phyloP scores from a whole-genome alignment of 2,329 filamentous ascomycete genomes.

The Aspergillus sojae region DNA sequence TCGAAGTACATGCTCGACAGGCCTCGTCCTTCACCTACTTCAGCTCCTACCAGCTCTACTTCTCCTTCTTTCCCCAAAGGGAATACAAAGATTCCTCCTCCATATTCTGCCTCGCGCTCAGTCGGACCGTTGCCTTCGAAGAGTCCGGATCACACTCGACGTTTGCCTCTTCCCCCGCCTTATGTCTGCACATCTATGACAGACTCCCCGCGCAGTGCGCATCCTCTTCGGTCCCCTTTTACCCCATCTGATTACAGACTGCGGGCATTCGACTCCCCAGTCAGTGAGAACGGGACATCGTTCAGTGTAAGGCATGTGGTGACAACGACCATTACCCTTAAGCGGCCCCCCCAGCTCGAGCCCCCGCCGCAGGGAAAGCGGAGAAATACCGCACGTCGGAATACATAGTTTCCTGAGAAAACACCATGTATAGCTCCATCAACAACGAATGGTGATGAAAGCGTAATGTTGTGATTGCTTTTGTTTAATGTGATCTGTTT shows the following conservation, averaged over 20 bases:
- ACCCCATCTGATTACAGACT: conserved; percentile 79
- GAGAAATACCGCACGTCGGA: conserved; percentile 45
- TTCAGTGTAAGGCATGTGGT: conserved; percentile 82
- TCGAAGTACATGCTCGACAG: conserved; percentile 40
- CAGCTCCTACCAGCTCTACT: conserved; percentile 40
- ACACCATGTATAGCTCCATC: not conserved
- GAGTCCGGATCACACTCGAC: conserved; percentile 57
- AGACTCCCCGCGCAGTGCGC: conserved; percentile 65
- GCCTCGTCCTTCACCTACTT: conserved; percentile 35
- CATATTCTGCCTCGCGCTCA: conserved; percentile 57
- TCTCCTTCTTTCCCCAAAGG: conserved; percentile 41
- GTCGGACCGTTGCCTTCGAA: conserved; percentile 61
- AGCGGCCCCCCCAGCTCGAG: conserved; percentile 66
- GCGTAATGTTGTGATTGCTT: not conserved
- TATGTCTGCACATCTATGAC: conserved; percentile 68
- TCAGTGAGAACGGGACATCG: conserved; percentile 60
- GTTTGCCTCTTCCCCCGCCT: conserved; percentile 76
- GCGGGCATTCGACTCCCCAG: conserved; percentile 60
- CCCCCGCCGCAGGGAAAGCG: conserved; percentile 90
- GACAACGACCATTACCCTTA: conserved; percentile 88
- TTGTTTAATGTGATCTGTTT: not conserved
- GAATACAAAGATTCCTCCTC: not conserved
- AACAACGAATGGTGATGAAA: conserved; percentile 49
- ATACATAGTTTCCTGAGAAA: not conserved
- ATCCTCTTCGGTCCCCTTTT: conserved; percentile 17